These are phyloP conservation scores for Hypoxylon sp. DNA, from an alignment of 2,329 filamentous ascomycete species.

Conservation along the genomic window DNA sequence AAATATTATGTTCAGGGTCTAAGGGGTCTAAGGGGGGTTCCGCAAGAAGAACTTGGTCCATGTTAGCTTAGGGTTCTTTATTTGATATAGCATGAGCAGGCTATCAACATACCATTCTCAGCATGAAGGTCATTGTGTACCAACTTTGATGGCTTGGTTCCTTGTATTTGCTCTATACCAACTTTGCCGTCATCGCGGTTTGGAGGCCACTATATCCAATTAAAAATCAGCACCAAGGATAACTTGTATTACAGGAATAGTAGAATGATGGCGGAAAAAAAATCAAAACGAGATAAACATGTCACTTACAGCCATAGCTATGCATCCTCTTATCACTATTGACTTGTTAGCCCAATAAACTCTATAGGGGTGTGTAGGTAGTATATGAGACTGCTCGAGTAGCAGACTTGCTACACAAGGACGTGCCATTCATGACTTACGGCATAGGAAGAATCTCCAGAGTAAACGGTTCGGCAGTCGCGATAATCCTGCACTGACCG, in stretches of 20 bases:
- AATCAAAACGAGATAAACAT: background rate
- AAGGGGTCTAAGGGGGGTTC: background rate
- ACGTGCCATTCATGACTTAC: constrained; percentile 7
- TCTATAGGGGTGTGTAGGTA: too few species aligned
- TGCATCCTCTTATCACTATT: constrained; percentile 6
- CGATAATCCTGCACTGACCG: background rate
- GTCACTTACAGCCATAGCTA: constrained; percentile 18
- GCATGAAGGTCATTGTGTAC: constrained; percentile 20
- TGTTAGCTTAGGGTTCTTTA: constrained; percentile 8
- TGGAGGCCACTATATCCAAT: constrained; percentile 5
- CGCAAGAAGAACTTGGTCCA: constrained; percentile 10
- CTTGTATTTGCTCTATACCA: background rate
- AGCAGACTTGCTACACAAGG: too few species aligned
- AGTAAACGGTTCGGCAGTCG: constrained; percentile 3
- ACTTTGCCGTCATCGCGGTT: background rate
- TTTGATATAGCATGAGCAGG: background rate
- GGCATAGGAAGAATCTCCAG: constrained; percentile 11
- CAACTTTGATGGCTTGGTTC: background rate
- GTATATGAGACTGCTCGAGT: too few species aligned
- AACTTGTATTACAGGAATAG: background rate
- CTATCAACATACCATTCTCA: constrained; percentile 5
- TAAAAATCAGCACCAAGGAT: background rate
- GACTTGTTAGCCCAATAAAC: constrained; percentile 4
- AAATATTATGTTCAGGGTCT: constrained; percentile 10
- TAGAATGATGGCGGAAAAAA: background rate